A percentile compares a stretch with the other conserved stretches of the same genome.
Conservation (phyloP, 2,329 filamentous ascomycete genomes). For the Colletotrichum paranaense region DNA sequence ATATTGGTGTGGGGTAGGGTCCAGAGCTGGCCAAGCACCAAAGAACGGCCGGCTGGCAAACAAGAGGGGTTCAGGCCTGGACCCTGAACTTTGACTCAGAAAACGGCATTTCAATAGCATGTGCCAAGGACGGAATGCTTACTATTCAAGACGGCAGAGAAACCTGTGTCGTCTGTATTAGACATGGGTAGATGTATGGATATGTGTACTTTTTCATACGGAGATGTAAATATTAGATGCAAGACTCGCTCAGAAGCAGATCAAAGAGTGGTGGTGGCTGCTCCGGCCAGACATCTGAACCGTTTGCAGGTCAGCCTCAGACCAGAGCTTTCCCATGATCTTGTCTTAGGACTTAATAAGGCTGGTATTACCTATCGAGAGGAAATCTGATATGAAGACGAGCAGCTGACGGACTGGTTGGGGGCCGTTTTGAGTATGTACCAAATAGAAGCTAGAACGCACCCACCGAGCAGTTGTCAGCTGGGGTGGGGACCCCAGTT, state of each 20-base stretch:
- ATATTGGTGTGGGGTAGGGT: constrained; percentile 7
- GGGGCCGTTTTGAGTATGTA: background rate
- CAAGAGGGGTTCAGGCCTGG: background rate
- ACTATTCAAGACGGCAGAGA: background rate
- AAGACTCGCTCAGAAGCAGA: background rate
- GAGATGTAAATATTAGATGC: background rate
- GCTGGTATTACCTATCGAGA: too few relatives aligned
- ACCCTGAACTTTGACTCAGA: constrained; percentile 17
- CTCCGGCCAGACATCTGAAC: background rate
- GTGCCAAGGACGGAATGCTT: background rate
- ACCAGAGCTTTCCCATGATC: background rate
- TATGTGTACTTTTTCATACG: background rate
- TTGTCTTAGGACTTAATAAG: background rate
- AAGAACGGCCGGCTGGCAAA: background rate
- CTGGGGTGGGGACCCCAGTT: background rate
- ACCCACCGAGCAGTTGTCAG: background rate
- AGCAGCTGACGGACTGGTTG: background rate
- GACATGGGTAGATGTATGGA: background rate
- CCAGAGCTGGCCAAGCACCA: background rate
- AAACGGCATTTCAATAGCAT: background rate
- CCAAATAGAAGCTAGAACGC: background rate
- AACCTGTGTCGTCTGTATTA: background rate
- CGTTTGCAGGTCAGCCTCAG: background rate
- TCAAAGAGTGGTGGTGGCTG: too few relatives aligned
- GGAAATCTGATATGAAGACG: background rate